These are phyloP conservation scores for Clathrospora elynae DNA, from an alignment of 2,329 filamentous ascomycete species.

Conservation along the genomic window DNA sequence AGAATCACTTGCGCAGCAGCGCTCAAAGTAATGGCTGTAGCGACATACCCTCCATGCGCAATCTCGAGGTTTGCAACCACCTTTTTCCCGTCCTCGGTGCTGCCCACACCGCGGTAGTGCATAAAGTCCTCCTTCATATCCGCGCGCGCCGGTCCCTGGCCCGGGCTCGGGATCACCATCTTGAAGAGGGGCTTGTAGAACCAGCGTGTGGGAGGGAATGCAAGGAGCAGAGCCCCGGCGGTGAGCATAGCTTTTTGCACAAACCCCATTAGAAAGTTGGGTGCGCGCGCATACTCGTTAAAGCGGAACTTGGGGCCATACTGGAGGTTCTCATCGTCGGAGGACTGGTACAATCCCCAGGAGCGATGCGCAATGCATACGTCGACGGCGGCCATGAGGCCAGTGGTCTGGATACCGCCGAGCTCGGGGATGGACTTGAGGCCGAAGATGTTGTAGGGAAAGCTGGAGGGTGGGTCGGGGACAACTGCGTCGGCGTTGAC, in stretches of 20 bases:
- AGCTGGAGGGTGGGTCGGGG: constrained; percentile 41
- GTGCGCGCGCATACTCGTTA: constrained; percentile 60
- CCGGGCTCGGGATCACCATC: constrained; percentile 37
- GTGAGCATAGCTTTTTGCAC: constrained; percentile 57
- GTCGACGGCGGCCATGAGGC: constrained; percentile 59
- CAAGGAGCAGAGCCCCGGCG: constrained; percentile 52
- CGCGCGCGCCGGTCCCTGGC: constrained; percentile 52
- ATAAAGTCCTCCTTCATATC: constrained; percentile 63
- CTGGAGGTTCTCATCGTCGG: constrained; percentile 35
- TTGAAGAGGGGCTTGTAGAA: constrained; percentile 39
- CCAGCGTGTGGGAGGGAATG: constrained; percentile 60
- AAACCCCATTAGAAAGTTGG: constrained; percentile 55
- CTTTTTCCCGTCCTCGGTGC: constrained; percentile 57
- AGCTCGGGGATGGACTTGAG: constrained; percentile 61
- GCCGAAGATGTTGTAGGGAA: constrained; percentile 56
- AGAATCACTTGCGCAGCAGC: constrained; percentile 70
- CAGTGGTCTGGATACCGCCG: constrained; percentile 64
- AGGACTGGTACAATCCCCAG: constrained; percentile 58
- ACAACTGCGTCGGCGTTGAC: constrained; percentile 48
- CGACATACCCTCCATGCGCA: constrained; percentile 67
- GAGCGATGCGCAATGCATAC: constrained; percentile 63
- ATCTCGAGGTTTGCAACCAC: constrained; percentile 63
- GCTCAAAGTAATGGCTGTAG: constrained; percentile 68
- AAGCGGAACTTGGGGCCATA: constrained; percentile 65
- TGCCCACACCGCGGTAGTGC: constrained; percentile 67